Base-by-base conservation (phyloP, 78 protist species). In the Emiliania huxleyi region DNA sequence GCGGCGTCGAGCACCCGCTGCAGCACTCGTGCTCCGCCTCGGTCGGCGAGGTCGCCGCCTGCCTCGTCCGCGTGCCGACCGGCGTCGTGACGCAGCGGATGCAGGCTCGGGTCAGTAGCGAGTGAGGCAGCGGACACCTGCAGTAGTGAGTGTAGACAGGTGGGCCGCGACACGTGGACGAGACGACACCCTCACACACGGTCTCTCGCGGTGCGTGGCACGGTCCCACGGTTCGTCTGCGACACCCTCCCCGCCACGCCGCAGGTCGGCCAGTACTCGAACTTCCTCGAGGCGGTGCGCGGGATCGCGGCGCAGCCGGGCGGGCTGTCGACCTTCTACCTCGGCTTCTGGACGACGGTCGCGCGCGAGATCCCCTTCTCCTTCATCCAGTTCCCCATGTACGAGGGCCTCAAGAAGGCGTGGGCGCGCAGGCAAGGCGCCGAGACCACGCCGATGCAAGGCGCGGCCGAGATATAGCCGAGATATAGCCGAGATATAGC, bases 31-130 rank as follows among this genome's bases (percentile, higher is more conserved):
- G 12, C 0, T 79, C 96, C 2, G 96, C 97, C 2, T 35, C 75
- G 15, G 0, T 1, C 38, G 96, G 96, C 18, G 96, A 96, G 43
- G 79, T 91, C 5, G 94, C 93, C 1, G 95, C 96, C 4, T 93
- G 96, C 91, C 29, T 90, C 25, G 93, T 95, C 23, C 97, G 97
- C 43, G 96, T 96, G 73, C 97, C 97, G 42, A 46, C 92, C 0
- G 96, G 90, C 25, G 38, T 85, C 8, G 77, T 95, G 46, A 96
- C 95, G 87, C 97, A 96, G 69, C 55, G 62, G 22, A 11, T 93
- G 93, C 97, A 96, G n/a, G n/a, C n/a, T n/a, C n/a, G n/a, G n/a
- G n/a, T n/a, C n/a, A n/a, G n/a, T n/a, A n/a, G n/a, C n/a, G n/a
- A n/a, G n/a, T n/a, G n/a, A n/a, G n/a, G n/a, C n/a, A n/a, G n/a